Conservation (phyloP, 148 eudicot species). For the Rhododendron kiyosumense region DNA sequence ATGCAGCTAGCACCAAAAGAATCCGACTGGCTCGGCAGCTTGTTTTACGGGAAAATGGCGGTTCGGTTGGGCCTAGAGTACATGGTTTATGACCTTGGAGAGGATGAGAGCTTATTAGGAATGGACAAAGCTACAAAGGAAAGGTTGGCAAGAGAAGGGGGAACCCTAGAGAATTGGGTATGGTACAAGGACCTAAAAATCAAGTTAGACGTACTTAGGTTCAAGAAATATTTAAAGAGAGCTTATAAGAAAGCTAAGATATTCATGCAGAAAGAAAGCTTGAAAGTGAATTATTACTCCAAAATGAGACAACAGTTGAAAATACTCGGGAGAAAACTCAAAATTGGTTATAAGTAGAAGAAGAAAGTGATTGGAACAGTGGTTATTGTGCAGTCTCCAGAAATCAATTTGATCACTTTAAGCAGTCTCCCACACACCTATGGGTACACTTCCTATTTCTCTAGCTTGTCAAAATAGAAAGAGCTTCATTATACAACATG, state of each 20-base stretch:
- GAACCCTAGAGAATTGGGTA: background rate
- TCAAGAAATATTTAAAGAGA: background rate
- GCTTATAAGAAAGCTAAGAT: background rate
- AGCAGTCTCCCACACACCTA: background rate
- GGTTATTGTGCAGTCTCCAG: background rate
- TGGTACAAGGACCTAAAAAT: background rate
- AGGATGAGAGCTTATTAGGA: background rate
- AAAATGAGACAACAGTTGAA: background rate
- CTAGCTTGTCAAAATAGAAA: background rate
- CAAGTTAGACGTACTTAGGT: background rate
- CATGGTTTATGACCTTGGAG: background rate
- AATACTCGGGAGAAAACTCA: background rate
- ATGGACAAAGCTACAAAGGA: background rate
- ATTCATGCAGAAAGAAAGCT: constrained; percentile 4
- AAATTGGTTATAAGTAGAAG: background rate
- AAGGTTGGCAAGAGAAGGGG: background rate
- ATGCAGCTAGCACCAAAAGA: background rate
- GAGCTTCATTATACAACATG: background rate
- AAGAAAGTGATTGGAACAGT: background rate
- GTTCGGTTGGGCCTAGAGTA: constrained; percentile 7
- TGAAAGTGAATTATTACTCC: background rate
- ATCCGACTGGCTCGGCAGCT: background rate
- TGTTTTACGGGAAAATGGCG: background rate
- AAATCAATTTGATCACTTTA: background rate
- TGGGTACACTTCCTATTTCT: background rate